Percentiles rank a stretch among this genome's conserved stretches.
phyloP scores from a whole-genome alignment of 2,329 filamentous ascomycete genomes.

The Nigrograna mackinnonii region DNA sequence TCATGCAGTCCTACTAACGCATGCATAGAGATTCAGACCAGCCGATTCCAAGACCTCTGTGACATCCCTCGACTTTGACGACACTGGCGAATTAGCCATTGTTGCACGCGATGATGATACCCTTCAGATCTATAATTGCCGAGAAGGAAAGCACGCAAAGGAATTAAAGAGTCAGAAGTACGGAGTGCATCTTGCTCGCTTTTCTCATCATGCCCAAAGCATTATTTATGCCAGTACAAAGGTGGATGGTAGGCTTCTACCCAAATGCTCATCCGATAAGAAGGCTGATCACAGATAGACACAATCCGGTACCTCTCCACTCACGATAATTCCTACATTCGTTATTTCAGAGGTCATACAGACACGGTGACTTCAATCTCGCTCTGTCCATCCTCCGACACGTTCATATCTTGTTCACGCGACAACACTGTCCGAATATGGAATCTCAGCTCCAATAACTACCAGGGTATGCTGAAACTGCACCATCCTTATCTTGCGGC shows the following conservation, averaged over 20 bases:
- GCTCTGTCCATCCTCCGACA: conserved; percentile 83
- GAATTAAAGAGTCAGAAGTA: conserved; percentile 95
- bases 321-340: conserved; percentile 94
- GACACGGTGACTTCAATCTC: conserved; percentile 80
- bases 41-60: conserved; percentile 62
- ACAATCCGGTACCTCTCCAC: conserved; percentile 85
- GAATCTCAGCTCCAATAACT: conserved; percentile 81
- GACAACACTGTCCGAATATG: conserved; percentile 92
- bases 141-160: conserved; percentile 87
- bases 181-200: conserved; percentile 89
- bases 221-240: conserved; percentile 97
- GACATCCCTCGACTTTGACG: conserved; percentile 94
- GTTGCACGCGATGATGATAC: conserved; percentile 92
- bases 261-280: neutral
- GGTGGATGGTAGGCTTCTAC: conserved; percentile 69
- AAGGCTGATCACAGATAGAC: conserved; percentile 52
- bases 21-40: conserved; percentile 48
- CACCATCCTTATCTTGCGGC: conserved; percentile 80
- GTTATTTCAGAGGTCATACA: conserved; percentile 93
- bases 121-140: conserved; percentile 92
- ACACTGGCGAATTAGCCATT: conserved; percentile 89
- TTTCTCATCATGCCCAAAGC: conserved; percentile 88
- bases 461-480: conserved; percentile 79
- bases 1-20: neutral
- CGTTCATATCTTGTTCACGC: conserved; percentile 87